Conservation (phyloP, 495 filamentous ascomycete genomes). For the Trypethelium eluteriae region DNA sequence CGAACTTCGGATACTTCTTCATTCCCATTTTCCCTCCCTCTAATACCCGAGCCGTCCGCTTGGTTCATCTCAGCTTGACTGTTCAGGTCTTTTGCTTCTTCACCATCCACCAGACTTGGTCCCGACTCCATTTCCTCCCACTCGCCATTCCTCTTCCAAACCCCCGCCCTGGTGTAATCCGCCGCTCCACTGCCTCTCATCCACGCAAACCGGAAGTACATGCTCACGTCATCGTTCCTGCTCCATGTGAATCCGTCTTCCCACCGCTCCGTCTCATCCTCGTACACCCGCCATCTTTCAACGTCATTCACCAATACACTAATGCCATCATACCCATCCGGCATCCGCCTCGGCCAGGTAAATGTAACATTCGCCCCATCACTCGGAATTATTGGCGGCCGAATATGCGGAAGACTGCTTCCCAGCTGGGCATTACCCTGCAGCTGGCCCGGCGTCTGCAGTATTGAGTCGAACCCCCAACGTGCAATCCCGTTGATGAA, state of each 20-base stretch:
- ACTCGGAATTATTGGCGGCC: slow-evolving; percentile 36
- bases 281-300: slow-evolving; percentile 53
- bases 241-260: slow-evolving; percentile 10
- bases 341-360: slow-evolving; percentile 35
- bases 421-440: slow-evolving; percentile 61
- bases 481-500: slow-evolving; percentile 82
- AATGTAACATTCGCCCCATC: slow-evolving; percentile 47
- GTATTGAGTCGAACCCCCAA: slow-evolving; percentile 80
- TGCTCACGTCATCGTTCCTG: slow-evolving; percentile 26
- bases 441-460: slow-evolving; percentile 66
- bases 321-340: slow-evolving; percentile 56
- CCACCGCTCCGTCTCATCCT: slow-evolving; percentile 26
- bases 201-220: slow-evolving; percentile 83
- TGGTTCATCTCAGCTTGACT: not conserved
- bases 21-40: not conserved
- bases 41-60: not conserved
- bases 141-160: slow-evolving; percentile 59
- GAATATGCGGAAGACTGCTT: slow-evolving; percentile 58
- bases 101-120: slow-evolving; percentile 27
- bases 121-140: slow-evolving; percentile 54
- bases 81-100: not conserved
- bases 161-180: slow-evolving; percentile 75
- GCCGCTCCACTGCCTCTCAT: slow-evolving; percentile 60
- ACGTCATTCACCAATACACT: slow-evolving; percentile 92
- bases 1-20: not conserved